Conservation (phyloP, 1,284 basidiomycete genomes). For the Malassezia restricta region DNA sequence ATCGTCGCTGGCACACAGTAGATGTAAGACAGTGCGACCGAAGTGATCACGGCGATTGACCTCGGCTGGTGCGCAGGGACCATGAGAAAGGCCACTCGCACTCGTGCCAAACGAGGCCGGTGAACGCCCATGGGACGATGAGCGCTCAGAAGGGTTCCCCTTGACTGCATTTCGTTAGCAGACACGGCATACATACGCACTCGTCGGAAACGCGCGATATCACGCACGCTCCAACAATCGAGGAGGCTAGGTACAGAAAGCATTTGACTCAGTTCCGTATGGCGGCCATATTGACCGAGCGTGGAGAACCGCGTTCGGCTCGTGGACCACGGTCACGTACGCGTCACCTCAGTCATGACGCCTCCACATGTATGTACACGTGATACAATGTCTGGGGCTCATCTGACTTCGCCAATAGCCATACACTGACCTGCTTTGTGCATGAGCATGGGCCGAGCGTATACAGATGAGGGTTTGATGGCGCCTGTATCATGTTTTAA, state of each 20-base stretch:
- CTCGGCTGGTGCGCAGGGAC: conserved; percentile 48
- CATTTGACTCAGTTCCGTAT: neutral
- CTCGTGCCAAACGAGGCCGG: conserved; percentile 13
- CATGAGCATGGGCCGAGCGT: neutral
- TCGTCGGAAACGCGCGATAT: conserved; percentile 34
- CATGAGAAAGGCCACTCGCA: conserved; percentile 10
- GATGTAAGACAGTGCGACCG: conserved; percentile 71
- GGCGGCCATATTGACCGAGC: neutral
- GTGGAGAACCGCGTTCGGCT: too few species aligned
- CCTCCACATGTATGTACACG: too few species aligned
- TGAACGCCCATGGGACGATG: neutral
- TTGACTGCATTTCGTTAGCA: conserved; percentile 17
- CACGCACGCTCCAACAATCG: conserved; percentile 41
- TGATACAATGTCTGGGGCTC: too few species aligned
- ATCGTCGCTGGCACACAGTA: conserved; percentile 57
- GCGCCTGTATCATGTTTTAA: neutral
- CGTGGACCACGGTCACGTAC: neutral
- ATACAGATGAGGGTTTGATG: neutral
- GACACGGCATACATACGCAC: conserved; percentile 14
- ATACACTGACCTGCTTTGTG: neutral
- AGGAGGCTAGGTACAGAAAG: conserved; percentile 24
- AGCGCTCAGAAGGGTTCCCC: conserved; percentile 24
- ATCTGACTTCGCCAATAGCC: too few species aligned
- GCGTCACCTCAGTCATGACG: neutral
- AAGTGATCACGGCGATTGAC: conserved; percentile 63